These are phyloP conservation scores for Dryas drummondii DNA, from an alignment of 306 rosid genomes.

Conservation along the genomic window DNA sequence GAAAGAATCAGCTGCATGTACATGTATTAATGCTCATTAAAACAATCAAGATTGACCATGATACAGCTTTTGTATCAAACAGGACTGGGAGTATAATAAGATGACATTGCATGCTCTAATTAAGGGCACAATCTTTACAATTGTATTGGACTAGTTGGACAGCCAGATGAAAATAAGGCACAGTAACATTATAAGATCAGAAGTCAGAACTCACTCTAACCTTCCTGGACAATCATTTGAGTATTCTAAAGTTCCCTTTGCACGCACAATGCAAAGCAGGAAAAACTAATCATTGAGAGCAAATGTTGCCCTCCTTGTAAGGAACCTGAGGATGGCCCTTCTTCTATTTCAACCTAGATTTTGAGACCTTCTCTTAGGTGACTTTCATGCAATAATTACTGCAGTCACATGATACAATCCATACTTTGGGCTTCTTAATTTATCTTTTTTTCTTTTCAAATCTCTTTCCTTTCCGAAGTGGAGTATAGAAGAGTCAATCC, in stretches of 20 bases:
- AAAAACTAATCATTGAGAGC: neutral
- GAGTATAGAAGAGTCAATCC: neutral
- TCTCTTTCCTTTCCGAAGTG: neutral
- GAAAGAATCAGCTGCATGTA: neutral
- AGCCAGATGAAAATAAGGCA: too few species aligned
- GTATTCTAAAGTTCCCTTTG: neutral
- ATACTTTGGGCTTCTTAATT: neutral
- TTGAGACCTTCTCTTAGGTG: neutral
- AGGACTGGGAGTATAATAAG: neutral
- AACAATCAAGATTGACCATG: neutral
- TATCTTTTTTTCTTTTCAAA: neutral
- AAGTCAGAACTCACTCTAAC: slow-evolving; percentile 1
- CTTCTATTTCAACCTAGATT: neutral
- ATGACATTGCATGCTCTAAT: too few species aligned
- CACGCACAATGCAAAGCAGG: neutral
- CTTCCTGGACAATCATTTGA: neutral
- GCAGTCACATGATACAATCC: slow-evolving; percentile 1
- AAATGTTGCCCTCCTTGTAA: neutral
- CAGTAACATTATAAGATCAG: neutral
- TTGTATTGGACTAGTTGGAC: too few species aligned
- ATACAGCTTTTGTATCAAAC: neutral
- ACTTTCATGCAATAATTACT: neutral
- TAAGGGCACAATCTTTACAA: too few species aligned
- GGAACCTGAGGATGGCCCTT: neutral
- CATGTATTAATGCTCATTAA: neutral